Evolutionary conservation across 2,329 filamentous ascomycete species (phyloP).

Genomic region (Sarocladiaceae sp.): DNA sequence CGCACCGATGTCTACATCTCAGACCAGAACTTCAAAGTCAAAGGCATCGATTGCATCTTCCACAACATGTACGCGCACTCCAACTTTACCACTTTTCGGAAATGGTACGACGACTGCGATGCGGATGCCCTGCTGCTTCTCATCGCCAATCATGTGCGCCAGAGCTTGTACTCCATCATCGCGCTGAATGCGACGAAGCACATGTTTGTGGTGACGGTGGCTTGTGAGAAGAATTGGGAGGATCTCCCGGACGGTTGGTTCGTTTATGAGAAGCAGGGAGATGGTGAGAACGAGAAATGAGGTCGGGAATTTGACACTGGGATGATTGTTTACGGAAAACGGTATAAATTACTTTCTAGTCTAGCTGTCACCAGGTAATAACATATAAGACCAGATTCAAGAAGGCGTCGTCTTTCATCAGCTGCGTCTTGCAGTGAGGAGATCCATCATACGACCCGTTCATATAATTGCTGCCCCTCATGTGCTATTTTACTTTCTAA

Average conservation of each 20-base stretch:
- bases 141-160: constrained; percentile 9
- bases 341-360: too few relatives aligned
- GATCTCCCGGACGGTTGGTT: constrained; percentile 10
- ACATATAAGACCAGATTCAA: too few relatives aligned
- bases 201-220: constrained; percentile 8
- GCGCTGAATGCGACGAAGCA: constrained; percentile 10
- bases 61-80: constrained; percentile 11
- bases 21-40: constrained; percentile 3
- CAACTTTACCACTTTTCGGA: constrained; percentile 7
- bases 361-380: too few relatives aligned
- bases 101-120: constrained; percentile 6
- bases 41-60: constrained; percentile 10
- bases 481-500: too few relatives aligned
- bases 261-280: constrained; percentile 1
- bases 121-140: constrained; percentile 7
- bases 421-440: too few relatives aligned
- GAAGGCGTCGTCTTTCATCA: too few relatives aligned
- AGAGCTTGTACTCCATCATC: constrained; percentile 11
- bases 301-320: too few relatives aligned
- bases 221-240: constrained; percentile 9
- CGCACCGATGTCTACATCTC: not conserved
- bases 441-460: too few relatives aligned
- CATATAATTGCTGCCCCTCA: too few relatives aligned
- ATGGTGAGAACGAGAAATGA: too few relatives aligned
- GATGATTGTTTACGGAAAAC: too few relatives aligned